These are phyloP conservation scores for Globisporangium paroecandrum DNA, from an alignment of 352 stramenopile species.

Conservation along the genomic window DNA sequence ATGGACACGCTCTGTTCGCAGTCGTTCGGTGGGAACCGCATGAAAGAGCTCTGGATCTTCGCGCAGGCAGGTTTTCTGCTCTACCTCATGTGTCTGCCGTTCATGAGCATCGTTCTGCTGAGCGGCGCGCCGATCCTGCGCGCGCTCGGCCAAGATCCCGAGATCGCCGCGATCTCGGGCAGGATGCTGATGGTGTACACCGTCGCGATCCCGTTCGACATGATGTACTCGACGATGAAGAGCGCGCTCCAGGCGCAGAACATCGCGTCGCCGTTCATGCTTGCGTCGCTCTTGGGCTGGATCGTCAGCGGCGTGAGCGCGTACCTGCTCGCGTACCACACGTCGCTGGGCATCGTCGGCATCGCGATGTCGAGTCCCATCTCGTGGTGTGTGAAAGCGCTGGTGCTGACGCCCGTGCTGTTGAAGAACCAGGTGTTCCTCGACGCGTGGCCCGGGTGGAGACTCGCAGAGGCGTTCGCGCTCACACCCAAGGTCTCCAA, in stretches of 20 bases:
- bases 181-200: conserved; percentile 14
- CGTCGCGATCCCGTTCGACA: conserved; percentile 23
- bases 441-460: conserved; percentile 23
- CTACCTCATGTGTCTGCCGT: conserved; percentile 16
- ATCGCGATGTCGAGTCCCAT: conserved; percentile 26
- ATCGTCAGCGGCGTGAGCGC: conserved; percentile 20
- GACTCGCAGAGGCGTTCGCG: conserved; percentile 7
- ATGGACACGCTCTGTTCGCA: conserved; percentile 44
- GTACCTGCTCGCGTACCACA: conserved; percentile 40
- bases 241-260: conserved; percentile 38
- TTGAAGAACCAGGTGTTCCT: conserved; percentile 23
- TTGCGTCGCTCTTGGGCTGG: conserved; percentile 22
- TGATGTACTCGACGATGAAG: conserved; percentile 25
- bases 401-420: conserved; percentile 24
- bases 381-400: conserved; percentile 24
- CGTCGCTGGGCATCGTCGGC: conserved; percentile 32
- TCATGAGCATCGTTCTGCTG: conserved; percentile 17
- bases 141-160: conserved; percentile 30
- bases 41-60: conserved; percentile 39
- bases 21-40: conserved; percentile 28
- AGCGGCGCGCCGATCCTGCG: conserved; percentile 25
- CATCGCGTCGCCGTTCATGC: conserved; percentile 32
- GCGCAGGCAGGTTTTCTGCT: conserved; percentile 32
- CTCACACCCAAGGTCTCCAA: conserved; percentile 16
- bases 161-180: conserved; percentile 21